Evolutionary conservation across 1,284 basidiomycete genomes (phyloP).

Genomic region (Volvariella volvacea): DNA sequence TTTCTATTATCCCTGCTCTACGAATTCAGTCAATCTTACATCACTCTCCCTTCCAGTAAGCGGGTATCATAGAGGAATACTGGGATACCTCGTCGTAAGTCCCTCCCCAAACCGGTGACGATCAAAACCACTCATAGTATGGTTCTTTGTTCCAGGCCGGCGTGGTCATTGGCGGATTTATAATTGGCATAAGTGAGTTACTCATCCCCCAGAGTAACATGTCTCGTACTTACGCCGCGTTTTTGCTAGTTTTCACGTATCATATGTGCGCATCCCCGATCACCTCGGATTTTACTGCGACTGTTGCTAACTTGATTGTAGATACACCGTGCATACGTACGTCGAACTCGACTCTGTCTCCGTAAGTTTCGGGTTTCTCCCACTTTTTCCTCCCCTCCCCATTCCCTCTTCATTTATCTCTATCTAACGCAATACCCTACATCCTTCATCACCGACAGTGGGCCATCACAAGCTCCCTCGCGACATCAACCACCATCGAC

Average conservation of each 20-base stretch:
- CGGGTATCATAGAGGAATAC: conserved; percentile 8
- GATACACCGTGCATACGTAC: conserved; percentile 24
- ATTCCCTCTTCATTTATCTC: not conserved
- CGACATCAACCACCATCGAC: conserved; percentile 35
- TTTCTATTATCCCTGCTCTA: not conserved
- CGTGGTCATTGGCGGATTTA: not conserved
- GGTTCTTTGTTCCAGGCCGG: not conserved
- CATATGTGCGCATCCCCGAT: conserved; percentile 18
- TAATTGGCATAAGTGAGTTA: not conserved
- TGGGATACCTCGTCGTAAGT: not conserved
- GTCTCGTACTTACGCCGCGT: not conserved
- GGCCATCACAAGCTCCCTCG: conserved; percentile 33
- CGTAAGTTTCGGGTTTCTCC: conserved; percentile 20
- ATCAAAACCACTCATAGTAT: not conserved
- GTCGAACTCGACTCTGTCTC: conserved; percentile 25
- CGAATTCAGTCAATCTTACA: conserved; percentile 1
- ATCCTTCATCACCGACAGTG: conserved; percentile 21
- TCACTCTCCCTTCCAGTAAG: conserved; percentile 12
- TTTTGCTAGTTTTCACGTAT: conserved; percentile 19
- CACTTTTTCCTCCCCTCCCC: too few relatives aligned
- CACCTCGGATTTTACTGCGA: not conserved
- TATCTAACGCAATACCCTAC: not conserved
- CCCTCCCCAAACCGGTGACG: not conserved
- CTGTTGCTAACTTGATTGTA: conserved; percentile 8
- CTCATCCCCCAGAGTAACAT: not conserved